Evolutionary conservation across 352 stramenopile genomes (phyloP), one percentile per base, ranked within the genome.

Genomic region (Phytophthora sojae): DNA sequence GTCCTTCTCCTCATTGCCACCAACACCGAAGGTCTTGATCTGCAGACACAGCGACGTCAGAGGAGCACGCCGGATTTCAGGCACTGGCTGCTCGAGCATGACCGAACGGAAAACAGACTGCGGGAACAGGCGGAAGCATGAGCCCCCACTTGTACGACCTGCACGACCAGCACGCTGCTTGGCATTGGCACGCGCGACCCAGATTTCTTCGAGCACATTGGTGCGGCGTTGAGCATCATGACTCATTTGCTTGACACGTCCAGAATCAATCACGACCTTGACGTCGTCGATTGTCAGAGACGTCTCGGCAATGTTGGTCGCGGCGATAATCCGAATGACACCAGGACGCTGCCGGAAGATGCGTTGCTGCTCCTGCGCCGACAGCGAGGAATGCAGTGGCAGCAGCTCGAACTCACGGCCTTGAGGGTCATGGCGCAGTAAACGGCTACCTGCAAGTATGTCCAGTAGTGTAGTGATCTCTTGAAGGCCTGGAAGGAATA

Each of bases 231-330:
- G 89, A 12, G 86, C 76, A 53, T 96, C 75, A 65, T 95, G 86
- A 11, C 83, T 81, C 85, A 95, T 95, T 64, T 97, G 85, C 66
- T 97, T 99, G 23, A 97, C 95, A 54, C 98, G 92, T 5, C 98
- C 98, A 30, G 82, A 93, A 83, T 99, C 98, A 58, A 99, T 96
- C 2, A 99, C 98, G 71, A 93, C 77, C 49, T 88, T 94, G 45
- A 98, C 92, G 69, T 98, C 94, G 25, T 97, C 92, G 58, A 99
- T 99, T 2, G 97, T 99, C 7, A 99, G 65, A 6, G 92, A 98
- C 1, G 97, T 99, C 70, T 99, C 96, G 14, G 97, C 97, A 57
- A 99, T 98, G 71, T 99, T 99, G 6, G 96, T 99, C n/a, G 93
- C 87, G 14, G 98, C 86, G 26, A 99, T 97, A 51, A 99, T 92